Evolutionary conservation across 306 rosid species (phyloP).

Genomic region (Sechiopsis laciniata): DNA sequence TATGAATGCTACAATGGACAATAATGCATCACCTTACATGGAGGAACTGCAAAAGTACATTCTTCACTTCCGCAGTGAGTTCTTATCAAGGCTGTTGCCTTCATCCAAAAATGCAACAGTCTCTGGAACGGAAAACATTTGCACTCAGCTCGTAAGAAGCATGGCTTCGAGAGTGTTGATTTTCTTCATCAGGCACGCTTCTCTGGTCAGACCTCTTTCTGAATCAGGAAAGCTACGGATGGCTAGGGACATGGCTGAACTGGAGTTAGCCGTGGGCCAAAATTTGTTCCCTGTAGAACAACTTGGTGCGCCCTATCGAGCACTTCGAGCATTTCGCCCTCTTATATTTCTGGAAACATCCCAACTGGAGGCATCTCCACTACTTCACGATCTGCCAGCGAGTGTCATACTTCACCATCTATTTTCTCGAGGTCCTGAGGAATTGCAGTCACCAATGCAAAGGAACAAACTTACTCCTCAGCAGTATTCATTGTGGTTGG

Average conservation of each 20-base stretch:
- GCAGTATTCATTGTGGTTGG: conserved; percentile 92
- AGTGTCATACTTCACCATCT: conserved; percentile 89
- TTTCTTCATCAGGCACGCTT: conserved; percentile 91
- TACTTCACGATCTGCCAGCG: conserved; percentile 90
- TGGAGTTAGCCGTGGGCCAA: conserved; percentile 94
- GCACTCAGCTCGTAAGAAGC: conserved; percentile 87
- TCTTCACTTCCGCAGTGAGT: conserved; percentile 88
- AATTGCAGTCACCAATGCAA: conserved; percentile 84
- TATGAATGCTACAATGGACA: conserved; percentile 92
- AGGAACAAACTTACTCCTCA: conserved; percentile 76
- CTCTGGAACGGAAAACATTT: conserved; percentile 62
- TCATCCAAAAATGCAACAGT: conserved; percentile 38
- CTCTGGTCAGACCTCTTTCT: conserved; percentile 95
- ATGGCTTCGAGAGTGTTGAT: conserved; percentile 90
- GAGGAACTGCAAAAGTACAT: conserved; percentile 89
- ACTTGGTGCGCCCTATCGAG: conserved; percentile 92
- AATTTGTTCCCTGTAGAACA: conserved; percentile 88
- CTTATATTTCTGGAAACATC: conserved; percentile 94
- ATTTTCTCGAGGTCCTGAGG: conserved; percentile 81
- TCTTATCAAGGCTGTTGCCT: conserved; percentile 76
- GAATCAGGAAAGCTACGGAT: conserved; percentile 96
- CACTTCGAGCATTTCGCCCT: conserved; percentile 94
- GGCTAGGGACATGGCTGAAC: conserved; percentile 99
- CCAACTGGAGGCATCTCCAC: conserved; percentile 77
- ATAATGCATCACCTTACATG: conserved; percentile 93